These are phyloP conservation scores for Magnusiomyces tetraspermus DNA, from an alignment of 1,139 yeast species.

Conservation along the genomic window DNA sequence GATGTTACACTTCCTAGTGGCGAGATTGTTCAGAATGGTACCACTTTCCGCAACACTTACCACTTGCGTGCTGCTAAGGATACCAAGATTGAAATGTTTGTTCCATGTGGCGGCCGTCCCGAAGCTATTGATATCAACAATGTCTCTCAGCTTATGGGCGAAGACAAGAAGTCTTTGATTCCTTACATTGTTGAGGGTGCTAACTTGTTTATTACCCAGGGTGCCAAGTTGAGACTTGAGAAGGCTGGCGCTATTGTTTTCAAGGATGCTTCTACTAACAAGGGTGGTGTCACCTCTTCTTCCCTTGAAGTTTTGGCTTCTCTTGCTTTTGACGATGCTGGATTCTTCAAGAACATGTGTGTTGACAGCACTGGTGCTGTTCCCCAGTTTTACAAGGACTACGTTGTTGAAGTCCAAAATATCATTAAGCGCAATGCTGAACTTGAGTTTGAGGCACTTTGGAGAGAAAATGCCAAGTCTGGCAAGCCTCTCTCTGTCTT, in stretches of 20 bases:
- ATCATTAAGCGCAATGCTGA: conserved; percentile 70
- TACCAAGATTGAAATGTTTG: conserved; percentile 67
- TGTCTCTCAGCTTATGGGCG: conserved; percentile 63
- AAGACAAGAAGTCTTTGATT: conserved; percentile 66
- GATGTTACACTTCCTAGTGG: conserved; percentile 77
- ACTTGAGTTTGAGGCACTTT: conserved; percentile 75
- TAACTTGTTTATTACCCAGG: conserved; percentile 86
- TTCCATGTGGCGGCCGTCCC: conserved; percentile 99
- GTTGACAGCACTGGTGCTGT: conserved; percentile 38
- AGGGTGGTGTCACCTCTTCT: conserved; percentile 98
- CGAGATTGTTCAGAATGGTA: conserved; percentile 65
- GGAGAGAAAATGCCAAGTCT: conserved; percentile 66
- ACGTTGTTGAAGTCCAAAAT: conserved; percentile 74
- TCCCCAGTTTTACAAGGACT: conserved; percentile 69
- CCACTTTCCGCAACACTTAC: conserved; percentile 85
- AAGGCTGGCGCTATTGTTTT: conserved; percentile 77
- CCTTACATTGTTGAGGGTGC: conserved; percentile 98
- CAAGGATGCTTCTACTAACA: conserved; percentile 95
- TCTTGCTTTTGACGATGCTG: conserved; percentile 78
- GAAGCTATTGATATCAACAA: conserved; percentile 87
- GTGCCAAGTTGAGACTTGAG: conserved; percentile 81
- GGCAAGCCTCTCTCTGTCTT: conserved; percentile 65
- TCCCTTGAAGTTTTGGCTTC: conserved; percentile 94
- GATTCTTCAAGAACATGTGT: conserved; percentile 69
- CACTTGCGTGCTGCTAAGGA: conserved; percentile 58